These are phyloP conservation scores for Coemansia umbellata DNA, from an alignment of 192 early-diverging fungal species.

Conservation along the genomic window DNA sequence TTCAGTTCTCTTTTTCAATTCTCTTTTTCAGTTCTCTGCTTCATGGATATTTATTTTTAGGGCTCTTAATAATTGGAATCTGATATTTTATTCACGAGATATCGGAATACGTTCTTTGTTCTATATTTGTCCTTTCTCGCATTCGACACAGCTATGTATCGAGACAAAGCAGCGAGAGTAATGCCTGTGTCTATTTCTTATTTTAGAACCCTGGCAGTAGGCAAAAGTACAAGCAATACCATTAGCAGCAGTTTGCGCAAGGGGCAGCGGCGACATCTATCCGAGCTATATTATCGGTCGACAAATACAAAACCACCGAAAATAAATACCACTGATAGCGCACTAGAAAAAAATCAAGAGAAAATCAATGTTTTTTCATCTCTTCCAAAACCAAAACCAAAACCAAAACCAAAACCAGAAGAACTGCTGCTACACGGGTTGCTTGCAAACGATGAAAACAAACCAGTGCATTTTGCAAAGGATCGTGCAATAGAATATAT, in stretches of 20 bases:
- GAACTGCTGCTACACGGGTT: neutral
- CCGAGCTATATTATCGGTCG: conserved; percentile 22
- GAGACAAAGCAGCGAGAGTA: neutral
- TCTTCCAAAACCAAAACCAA: neutral
- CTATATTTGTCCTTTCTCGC: no score
- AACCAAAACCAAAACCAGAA: neutral
- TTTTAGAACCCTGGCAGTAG: neutral
- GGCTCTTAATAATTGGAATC: no score
- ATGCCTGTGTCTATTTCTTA: neutral
- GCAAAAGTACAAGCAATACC: no score
- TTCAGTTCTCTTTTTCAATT: no score
- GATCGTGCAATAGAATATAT: conserved; percentile 7
- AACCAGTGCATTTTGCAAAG: neutral
- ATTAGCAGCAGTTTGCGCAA: neutral
- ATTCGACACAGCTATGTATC: neutral
- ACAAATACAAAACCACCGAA: neutral
- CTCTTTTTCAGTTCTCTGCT: no score
- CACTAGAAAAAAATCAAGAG: neutral
- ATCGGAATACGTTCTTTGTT: no score
- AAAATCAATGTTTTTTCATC: neutral
- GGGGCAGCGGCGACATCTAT: conserved; percentile 15
- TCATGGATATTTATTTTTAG: no score
- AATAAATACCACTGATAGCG: neutral
- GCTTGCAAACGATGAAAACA: neutral
- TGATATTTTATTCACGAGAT: no score